Percentiles rank a stretch among this genome's conserved stretches.
These are phyloP conservation scores for Lumnitzera littorea DNA, from an alignment of 345 rosid species.

Conservation along the genomic window DNA sequence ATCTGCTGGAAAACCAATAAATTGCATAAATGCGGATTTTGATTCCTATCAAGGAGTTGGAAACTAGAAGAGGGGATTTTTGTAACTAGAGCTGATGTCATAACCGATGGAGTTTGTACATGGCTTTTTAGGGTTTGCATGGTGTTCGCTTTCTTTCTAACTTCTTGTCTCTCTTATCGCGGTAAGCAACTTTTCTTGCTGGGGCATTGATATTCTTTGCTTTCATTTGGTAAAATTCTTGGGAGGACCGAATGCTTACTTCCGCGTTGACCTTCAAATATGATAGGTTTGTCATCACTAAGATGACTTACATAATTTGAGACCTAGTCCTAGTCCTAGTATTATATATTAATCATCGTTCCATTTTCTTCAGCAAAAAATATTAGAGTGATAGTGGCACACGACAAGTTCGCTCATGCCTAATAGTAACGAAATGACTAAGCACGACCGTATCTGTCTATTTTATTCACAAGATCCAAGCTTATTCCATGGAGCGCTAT, in stretches of 20 bases:
- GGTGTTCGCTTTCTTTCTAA: too few species aligned
- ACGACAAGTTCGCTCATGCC: slow-evolving; percentile 14
- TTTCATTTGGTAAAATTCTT: too few species aligned
- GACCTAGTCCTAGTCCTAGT: slow-evolving; percentile 25
- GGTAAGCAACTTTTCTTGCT: too few species aligned
- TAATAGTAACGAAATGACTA: not conserved
- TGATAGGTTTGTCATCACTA: not conserved
- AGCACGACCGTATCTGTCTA: not conserved
- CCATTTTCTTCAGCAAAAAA: not conserved
- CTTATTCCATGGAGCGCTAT: slow-evolving; percentile 6
- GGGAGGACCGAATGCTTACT: not conserved
- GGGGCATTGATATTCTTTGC: too few species aligned
- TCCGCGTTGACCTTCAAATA: not conserved
- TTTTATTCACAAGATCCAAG: slow-evolving; percentile 33
- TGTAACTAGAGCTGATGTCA: too few species aligned
- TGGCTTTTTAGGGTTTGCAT: too few species aligned
- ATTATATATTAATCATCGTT: slow-evolving; percentile 9
- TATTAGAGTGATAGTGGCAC: slow-evolving; percentile 16
- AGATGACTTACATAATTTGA: not conserved
- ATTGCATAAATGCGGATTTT: too few species aligned
- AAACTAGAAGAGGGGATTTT: too few species aligned
- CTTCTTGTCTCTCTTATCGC: too few species aligned
- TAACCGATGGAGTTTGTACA: too few species aligned
- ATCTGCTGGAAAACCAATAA: too few species aligned
- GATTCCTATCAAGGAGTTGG: too few species aligned